Conservation (phyloP, 352 stramenopile species). For the Pythium volutum region DNA sequence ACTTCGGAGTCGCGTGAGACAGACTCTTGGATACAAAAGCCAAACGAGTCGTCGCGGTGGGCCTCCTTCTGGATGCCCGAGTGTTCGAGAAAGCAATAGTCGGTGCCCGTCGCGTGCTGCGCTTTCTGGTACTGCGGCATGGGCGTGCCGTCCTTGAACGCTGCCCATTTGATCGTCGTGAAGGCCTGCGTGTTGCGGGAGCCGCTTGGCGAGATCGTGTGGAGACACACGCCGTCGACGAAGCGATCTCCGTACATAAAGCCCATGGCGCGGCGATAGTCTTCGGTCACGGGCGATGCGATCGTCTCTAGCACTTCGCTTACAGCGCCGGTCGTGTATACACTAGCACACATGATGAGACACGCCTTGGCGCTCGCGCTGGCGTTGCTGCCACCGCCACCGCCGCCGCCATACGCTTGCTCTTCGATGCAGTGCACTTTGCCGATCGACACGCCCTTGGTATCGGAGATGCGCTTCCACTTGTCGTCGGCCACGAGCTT, state of each 20-base stretch:
- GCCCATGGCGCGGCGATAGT: conserved; percentile 64
- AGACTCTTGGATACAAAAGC: conserved; percentile 70
- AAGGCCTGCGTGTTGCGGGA: conserved; percentile 38
- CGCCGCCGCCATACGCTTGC: conserved; percentile 8
- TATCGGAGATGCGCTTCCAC: conserved; percentile 56
- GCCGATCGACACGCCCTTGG: conserved; percentile 54
- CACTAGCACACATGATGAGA: conserved; percentile 58
- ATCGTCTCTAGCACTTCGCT: conserved; percentile 66
- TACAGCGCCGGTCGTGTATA: conserved; percentile 51
- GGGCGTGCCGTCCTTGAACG: conserved; percentile 48
- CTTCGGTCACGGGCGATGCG: conserved; percentile 55
- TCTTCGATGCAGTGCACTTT: conserved; percentile 66
- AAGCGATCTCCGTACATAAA: conserved; percentile 60
- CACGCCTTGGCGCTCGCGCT: conserved; percentile 29
- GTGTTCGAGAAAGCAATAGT: conserved; percentile 84
- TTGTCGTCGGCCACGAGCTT: conserved; percentile 43
- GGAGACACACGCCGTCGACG: conserved; percentile 56
- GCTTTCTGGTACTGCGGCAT: conserved; percentile 21
- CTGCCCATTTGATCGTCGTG: conserved; percentile 73
- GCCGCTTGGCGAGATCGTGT: conserved; percentile 36
- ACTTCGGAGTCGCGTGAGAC: conserved; percentile 60
- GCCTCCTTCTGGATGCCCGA: conserved; percentile 41
- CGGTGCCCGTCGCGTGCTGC: conserved; percentile 35
- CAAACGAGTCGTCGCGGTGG: conserved; percentile 30
- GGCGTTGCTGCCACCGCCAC: neutral